Evolutionary conservation across 2,329 filamentous ascomycete genomes (phyloP).

Genomic region (Botryotinia calthae): DNA sequence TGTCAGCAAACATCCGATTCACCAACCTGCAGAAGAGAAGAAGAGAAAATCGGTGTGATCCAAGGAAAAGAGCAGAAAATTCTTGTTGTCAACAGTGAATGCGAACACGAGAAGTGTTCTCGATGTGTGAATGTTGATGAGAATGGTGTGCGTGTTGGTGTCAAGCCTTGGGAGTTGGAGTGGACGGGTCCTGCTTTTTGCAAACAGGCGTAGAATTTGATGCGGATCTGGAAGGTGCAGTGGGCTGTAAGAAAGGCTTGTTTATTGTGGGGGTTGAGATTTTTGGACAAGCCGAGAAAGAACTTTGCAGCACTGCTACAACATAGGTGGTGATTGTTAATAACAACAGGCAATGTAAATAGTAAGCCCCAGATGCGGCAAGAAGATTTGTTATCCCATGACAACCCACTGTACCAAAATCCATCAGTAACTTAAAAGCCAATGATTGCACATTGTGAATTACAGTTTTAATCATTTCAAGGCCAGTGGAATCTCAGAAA

Average conservation of each 20-base stretch:
- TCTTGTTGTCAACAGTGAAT: background rate
- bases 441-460: background rate
- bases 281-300: background rate
- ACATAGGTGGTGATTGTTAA: background rate
- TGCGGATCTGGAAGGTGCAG: background rate
- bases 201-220: background rate
- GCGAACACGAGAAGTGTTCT: background rate
- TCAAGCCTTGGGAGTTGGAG: background rate
- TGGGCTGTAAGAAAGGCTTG: background rate
- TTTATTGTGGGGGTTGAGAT: background rate
- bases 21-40: background rate
- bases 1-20: background rate
- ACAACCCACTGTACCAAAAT: background rate
- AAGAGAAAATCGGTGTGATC: background rate
- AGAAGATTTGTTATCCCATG: background rate
- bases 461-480: background rate
- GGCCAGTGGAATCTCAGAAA: too few relatives aligned
- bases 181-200: background rate
- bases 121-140: slow-evolving; percentile 8
- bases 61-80: background rate
- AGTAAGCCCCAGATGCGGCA: background rate
- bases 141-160: background rate
- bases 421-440: background rate
- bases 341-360: background rate
- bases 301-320: background rate